Percentiles rank a stretch among this genome's conserved stretches.
These are phyloP conservation scores for Rhinocladiella mackenziei DNA, from an alignment of 2,329 filamentous ascomycete species.

Conservation along the genomic window DNA sequence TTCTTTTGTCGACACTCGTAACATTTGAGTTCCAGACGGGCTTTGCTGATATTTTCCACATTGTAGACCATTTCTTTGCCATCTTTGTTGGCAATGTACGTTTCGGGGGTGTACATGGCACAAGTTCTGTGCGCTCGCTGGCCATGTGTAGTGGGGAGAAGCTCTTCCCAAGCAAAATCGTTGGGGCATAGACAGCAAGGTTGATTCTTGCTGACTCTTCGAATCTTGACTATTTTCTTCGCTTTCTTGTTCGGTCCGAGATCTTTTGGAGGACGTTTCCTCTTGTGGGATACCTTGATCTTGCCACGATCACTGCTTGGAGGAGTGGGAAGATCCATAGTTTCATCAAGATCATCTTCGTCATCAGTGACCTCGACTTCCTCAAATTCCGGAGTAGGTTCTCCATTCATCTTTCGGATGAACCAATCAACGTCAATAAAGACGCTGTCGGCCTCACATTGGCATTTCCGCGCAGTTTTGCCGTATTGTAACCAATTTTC, in stretches of 20 bases:
- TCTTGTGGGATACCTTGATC: slow-evolving; percentile 56
- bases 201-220: slow-evolving; percentile 52
- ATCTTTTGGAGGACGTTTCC: slow-evolving; percentile 55
- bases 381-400: slow-evolving; percentile 56
- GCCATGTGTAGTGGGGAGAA: slow-evolving; percentile 85
- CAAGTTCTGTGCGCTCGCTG: slow-evolving; percentile 84
- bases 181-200: slow-evolving; percentile 93
- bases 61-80: slow-evolving; percentile 73
- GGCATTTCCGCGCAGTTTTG: slow-evolving; percentile 91
- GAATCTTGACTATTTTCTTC: slow-evolving; percentile 73
- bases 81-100: slow-evolving; percentile 70
- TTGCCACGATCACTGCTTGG: slow-evolving; percentile 70
- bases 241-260: slow-evolving; percentile 50
- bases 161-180: slow-evolving; percentile 71
- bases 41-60: slow-evolving; percentile 75
- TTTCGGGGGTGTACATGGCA: slow-evolving; percentile 87
- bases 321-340: slow-evolving; percentile 71
- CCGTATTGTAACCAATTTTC: slow-evolving; percentile 95
- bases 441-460: slow-evolving; percentile 95
- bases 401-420: slow-evolving; percentile 85
- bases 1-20: slow-evolving; percentile 90
- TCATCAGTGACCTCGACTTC: slow-evolving; percentile 57
- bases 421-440: slow-evolving; percentile 98
- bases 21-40: slow-evolving; percentile 85
- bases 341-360: slow-evolving; percentile 58